These are phyloP conservation scores for Ustilago esculenta DNA, from an alignment of 1,284 basidiomycete genomes.

Conservation along the genomic window DNA sequence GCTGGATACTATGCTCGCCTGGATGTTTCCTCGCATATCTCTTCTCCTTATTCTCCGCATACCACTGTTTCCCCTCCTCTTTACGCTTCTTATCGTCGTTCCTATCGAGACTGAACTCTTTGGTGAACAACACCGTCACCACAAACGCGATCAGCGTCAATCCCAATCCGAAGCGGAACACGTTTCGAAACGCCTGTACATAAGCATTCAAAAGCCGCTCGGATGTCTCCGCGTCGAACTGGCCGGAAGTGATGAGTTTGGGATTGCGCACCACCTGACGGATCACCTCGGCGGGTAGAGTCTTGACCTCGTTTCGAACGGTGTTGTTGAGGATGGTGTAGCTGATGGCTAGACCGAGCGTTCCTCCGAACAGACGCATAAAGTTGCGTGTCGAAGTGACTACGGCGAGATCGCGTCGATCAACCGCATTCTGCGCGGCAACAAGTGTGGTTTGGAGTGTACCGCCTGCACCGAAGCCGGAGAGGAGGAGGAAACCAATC, in stretches of 20 bases:
- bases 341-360: conserved; percentile 74
- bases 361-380: conserved; percentile 75
- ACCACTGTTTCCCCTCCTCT: conserved; percentile 66
- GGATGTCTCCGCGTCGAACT: conserved; percentile 14
- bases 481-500: conserved; percentile 76
- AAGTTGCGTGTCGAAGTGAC: conserved; percentile 78
- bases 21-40: conserved; percentile 13
- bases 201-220: conserved; percentile 72
- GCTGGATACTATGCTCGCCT: conserved; percentile 1
- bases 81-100: conserved; percentile 72
- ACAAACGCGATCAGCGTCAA: conserved; percentile 52
- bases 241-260: conserved; percentile 22
- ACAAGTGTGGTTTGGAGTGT: conserved; percentile 69
- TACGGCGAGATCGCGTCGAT: conserved; percentile 76
- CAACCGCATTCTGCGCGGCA: conserved; percentile 77
- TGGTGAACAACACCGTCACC: conserved; percentile 70
- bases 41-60: conserved; percentile 34
- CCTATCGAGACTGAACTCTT: conserved; percentile 73
- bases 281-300: conserved; percentile 16
- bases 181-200: conserved; percentile 71
- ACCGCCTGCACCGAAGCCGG: conserved; percentile 76
- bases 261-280: conserved; percentile 38
- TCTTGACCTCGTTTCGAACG: conserved; percentile 11
- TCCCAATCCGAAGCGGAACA: conserved; percentile 69
- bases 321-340: conserved; percentile 69